Evolutionary conservation across 768 basidiomycete genomes (phyloP).

Genomic region (Mycena albidolilacea): DNA sequence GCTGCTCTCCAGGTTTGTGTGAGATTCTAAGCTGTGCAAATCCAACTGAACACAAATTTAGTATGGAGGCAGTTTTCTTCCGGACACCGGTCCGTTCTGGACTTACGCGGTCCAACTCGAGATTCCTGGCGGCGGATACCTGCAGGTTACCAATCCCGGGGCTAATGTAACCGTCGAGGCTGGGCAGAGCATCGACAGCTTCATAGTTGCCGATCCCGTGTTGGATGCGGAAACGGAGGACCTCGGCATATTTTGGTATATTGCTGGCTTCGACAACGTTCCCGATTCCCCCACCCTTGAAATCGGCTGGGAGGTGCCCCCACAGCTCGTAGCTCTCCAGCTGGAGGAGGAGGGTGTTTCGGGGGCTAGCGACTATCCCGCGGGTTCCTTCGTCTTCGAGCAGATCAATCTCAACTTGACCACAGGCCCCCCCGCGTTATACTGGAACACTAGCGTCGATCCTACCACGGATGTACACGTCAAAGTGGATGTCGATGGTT

Average conservation of each 20-base stretch:
- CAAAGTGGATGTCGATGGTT: slow-evolving; percentile 28
- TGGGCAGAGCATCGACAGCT: too few species aligned
- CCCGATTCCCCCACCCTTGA: slow-evolving; percentile 21
- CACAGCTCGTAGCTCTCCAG: slow-evolving; percentile 16
- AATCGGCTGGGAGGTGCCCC: slow-evolving; percentile 23
- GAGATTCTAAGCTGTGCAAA: slow-evolving; percentile 15
- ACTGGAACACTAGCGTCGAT: slow-evolving; percentile 18
- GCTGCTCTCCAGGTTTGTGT: slow-evolving; percentile 26
- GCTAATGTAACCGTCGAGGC: background rate
- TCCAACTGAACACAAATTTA: slow-evolving; percentile 18
- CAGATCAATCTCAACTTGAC: too few species aligned
- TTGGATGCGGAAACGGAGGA: slow-evolving; percentile 12
- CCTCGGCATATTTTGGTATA: slow-evolving; percentile 21
- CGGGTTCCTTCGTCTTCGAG: too few species aligned
- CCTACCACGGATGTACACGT: slow-evolving; percentile 19
- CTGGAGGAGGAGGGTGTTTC: slow-evolving; percentile 29
- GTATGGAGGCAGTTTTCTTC: slow-evolving; percentile 26
- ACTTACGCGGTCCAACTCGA: slow-evolving; percentile 25
- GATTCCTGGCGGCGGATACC: slow-evolving; percentile 5
- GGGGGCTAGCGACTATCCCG: slow-evolving; percentile 27
- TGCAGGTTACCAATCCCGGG: slow-evolving; percentile 10
- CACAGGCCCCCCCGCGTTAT: slow-evolving; percentile 13
- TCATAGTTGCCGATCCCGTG: slow-evolving; percentile 12
- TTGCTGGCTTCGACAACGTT: slow-evolving; percentile 10
- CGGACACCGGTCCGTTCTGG: slow-evolving; percentile 27